A percentile compares a stretch with the other conserved stretches of the same genome.
Evolutionary conservation across 2,329 filamentous ascomycete genomes (phyloP).

Genomic region (Aspergillus carbonarius): DNA sequence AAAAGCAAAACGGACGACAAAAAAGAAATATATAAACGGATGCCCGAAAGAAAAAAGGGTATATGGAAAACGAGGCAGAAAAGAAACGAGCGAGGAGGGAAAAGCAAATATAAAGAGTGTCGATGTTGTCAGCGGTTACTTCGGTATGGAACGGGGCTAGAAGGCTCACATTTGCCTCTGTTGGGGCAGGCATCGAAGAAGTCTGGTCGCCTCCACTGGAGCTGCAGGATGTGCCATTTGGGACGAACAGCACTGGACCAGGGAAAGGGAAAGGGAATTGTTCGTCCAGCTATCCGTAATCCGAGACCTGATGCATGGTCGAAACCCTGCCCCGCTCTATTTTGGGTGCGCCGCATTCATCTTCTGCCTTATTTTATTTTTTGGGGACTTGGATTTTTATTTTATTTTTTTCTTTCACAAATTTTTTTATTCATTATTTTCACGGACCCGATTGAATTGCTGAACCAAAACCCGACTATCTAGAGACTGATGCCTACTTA

Average conservation of each 20-base stretch:
- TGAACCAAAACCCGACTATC: not conserved
- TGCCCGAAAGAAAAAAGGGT: not conserved
- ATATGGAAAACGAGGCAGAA: conserved; percentile 7
- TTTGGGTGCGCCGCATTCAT: conserved; percentile 17
- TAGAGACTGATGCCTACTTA: conserved; percentile 18
- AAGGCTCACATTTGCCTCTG: conserved; percentile 16
- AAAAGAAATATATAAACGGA: not conserved
- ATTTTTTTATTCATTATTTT: not conserved
- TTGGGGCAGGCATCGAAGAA: conserved; percentile 13
- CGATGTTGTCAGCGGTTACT: conserved; percentile 16
- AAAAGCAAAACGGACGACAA: conserved; percentile 9
- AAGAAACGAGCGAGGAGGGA: not conserved
- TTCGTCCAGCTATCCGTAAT: conserved; percentile 13
- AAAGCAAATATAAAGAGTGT: conserved; percentile 6
- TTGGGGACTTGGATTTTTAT: not conserved
- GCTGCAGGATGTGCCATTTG: conserved; percentile 13
- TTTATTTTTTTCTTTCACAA: not conserved
- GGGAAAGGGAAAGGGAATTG: conserved; percentile 18
- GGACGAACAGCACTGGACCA: conserved; percentile 11
- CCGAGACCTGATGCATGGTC: conserved; percentile 18
- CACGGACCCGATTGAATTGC: too few species aligned
- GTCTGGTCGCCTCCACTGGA: conserved; percentile 20
- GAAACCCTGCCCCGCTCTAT: conserved; percentile 24
- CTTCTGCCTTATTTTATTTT: not conserved
- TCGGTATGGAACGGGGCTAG: conserved; percentile 13